Conservation (phyloP, 2,329 filamentous ascomycete species). For the Cordyceps pruinosa region DNA sequence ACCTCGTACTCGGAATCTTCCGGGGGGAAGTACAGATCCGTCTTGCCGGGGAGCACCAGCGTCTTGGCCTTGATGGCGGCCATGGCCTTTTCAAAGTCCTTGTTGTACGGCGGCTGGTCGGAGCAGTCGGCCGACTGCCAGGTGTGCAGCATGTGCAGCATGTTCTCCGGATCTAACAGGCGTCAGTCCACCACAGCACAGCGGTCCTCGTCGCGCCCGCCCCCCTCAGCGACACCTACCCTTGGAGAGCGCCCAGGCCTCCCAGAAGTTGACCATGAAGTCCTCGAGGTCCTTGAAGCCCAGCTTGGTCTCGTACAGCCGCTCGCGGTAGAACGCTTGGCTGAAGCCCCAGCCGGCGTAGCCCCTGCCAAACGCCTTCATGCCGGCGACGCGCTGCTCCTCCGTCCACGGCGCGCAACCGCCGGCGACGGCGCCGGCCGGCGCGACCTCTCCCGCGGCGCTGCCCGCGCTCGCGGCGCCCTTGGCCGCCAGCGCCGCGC, state of each 20-base stretch:
- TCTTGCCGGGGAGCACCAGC: conserved; percentile 63
- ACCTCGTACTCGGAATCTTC: conserved; percentile 75
- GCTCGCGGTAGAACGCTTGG: conserved; percentile 70
- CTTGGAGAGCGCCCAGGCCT: conserved; percentile 64
- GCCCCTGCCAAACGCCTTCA: conserved; percentile 66
- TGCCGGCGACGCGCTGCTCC: conserved; percentile 31
- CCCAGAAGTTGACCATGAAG: conserved; percentile 72
- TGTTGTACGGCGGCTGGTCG: conserved; percentile 60
- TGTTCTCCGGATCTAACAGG: conserved; percentile 60
- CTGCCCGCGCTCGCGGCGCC: conserved; percentile 44
- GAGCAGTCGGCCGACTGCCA: conserved; percentile 73
- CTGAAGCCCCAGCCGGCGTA: conserved; percentile 81
- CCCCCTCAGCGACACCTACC: background rate
- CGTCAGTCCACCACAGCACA: background rate
- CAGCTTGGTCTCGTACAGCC: conserved; percentile 56
- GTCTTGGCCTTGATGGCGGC: conserved; percentile 63
- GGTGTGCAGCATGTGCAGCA: conserved; percentile 67
- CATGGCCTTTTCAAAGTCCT: conserved; percentile 59
- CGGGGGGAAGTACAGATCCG: conserved; percentile 74
- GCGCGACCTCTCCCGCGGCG: conserved; percentile 22
- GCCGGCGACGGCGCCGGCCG: conserved; percentile 11
- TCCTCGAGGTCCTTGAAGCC: conserved; percentile 64
- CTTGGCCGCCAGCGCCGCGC: conserved; percentile 36
- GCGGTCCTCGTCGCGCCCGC: background rate
- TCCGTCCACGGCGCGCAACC: conserved; percentile 30